Evolutionary conservation across 352 stramenopile species (phyloP).

Genomic region (Globisporangium polare): DNA sequence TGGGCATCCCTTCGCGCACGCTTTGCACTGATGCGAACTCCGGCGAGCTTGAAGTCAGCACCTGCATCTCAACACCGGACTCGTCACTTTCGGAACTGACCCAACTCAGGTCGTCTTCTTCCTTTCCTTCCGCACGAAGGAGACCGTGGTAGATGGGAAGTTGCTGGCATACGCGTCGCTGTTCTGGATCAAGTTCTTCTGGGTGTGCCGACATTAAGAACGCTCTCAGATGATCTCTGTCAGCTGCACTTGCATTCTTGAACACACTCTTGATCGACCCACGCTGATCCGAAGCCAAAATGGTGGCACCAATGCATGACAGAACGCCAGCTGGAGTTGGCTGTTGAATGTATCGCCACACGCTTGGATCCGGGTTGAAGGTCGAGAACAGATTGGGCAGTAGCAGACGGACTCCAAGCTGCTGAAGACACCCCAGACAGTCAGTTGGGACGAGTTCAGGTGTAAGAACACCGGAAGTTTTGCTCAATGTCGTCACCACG

Average conservation of each 20-base stretch:
- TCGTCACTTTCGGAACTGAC: constrained; percentile 12
- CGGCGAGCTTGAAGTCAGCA: constrained; percentile 14
- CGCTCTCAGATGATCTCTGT: constrained; percentile 35
- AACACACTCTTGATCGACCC: constrained; percentile 19
- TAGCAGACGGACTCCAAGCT: constrained; percentile 49
- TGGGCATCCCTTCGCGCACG: constrained; percentile 15
- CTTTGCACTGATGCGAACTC: constrained; percentile 29
- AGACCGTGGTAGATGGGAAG: constrained; percentile 59
- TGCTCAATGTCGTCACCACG: constrained; percentile 35
- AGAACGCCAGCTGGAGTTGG: constrained; percentile 53
- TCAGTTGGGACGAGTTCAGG: constrained; percentile 46
- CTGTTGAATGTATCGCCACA: constrained; percentile 77
- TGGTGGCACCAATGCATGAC: constrained; percentile 28
- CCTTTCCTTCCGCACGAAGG: constrained; percentile 2
- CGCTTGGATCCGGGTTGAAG: constrained; percentile 44
- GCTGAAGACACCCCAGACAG: constrained; percentile 37
- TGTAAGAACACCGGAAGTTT: constrained; percentile 41
- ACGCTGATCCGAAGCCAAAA: constrained; percentile 2
- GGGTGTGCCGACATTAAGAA: constrained; percentile 41
- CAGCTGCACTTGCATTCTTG: constrained; percentile 17
- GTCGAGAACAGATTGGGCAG: constrained; percentile 48
- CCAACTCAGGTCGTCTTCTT: constrained; percentile 26
- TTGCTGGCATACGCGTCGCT: constrained; percentile 31
- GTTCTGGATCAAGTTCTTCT: constrained; percentile 29
- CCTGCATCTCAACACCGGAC: not conserved